Evolutionary conservation across 2,329 filamentous ascomycete species (phyloP), one percentile per base, ranked within the genome.

Genomic region (Fusarium pseudoanthophilum): DNA sequence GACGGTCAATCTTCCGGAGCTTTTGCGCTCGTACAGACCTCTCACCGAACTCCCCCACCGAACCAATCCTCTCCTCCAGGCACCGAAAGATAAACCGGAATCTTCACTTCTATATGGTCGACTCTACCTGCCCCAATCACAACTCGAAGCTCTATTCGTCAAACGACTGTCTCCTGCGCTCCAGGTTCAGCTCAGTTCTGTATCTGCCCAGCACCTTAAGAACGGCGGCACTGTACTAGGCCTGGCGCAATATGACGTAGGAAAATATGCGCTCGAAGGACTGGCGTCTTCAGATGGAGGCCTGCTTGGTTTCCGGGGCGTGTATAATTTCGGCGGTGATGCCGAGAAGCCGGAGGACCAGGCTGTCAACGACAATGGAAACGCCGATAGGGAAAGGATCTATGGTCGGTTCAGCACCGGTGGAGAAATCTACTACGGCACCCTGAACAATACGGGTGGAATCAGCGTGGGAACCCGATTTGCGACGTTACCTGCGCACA

Each of bases 321-420:
- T 99, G 2, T 99, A 97, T 86, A 98, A 99, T 81, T 98, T 97
- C 80, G 95, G 95, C 20, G 89, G 91, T 24, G 92, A 95, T 72
- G 89, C 89, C 14, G 82, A 82, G 20, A 77, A 79, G 69, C 62
- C 61, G 16, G 40, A 72, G 32, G 71, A 77, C 6, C 64, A 74
- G n/a, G 58, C 39, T 11, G 52, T 48, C 26, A 36, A 62, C 18
- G 75, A 77, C 7, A 74, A 72, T 42, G 74, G 75, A 42, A 78
- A 79, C 36, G 71, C 76, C 1, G 85, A 89, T 48, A 85, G 82
- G 67, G 91, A 92, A 79, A 89, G 87, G 75, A 90, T 92, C 66
- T 92, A 91, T 84, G 95, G 93, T 14, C 91, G 95, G 26, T 94
- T 98, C 80, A 97, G 94, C 78, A 93, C 94, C 7, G 96, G 96